Conservation (phyloP, 805 yeast species). For the Kurtzmaniella fragi region DNA sequence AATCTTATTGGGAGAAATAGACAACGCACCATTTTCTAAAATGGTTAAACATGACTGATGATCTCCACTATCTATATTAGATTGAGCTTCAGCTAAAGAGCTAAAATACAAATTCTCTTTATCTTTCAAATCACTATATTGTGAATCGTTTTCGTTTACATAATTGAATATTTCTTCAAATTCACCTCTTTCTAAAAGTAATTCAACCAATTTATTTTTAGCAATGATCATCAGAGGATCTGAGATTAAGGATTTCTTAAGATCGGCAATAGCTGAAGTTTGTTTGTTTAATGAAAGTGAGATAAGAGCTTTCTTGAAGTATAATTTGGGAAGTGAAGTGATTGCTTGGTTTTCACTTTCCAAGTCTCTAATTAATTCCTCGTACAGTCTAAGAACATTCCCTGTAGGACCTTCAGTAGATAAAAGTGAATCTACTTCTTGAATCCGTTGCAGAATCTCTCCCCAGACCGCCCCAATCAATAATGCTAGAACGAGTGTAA, state of each 20-base stretch:
- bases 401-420: conserved; percentile 26
- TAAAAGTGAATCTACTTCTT: conserved; percentile 14
- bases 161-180: conserved; percentile 24
- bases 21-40: conserved; percentile 19
- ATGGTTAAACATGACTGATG: conserved; percentile 21
- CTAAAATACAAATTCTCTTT: neutral
- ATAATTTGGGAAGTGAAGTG: conserved; percentile 36
- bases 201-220: conserved; percentile 40
- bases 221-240: conserved; percentile 44
- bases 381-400: conserved; percentile 20
- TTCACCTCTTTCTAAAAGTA: conserved; percentile 51
- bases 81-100: conserved; percentile 6
- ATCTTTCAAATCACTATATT: conserved; percentile 7
- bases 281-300: conserved; percentile 56
- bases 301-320: conserved; percentile 58
- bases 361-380: conserved; percentile 12
- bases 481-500: too few species aligned
- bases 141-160: conserved; percentile 6
- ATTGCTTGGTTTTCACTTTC: conserved; percentile 6
- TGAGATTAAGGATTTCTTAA: conserved; percentile 41
- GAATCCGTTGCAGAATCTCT: conserved; percentile 7
- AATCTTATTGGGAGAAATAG: conserved; percentile 40
- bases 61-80: conserved; percentile 8
- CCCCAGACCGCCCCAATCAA: neutral
- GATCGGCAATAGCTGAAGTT: conserved; percentile 46